phyloP scores from a whole-genome alignment of 2,329 filamentous ascomycete species.

The Fusarium anguioides region DNA sequence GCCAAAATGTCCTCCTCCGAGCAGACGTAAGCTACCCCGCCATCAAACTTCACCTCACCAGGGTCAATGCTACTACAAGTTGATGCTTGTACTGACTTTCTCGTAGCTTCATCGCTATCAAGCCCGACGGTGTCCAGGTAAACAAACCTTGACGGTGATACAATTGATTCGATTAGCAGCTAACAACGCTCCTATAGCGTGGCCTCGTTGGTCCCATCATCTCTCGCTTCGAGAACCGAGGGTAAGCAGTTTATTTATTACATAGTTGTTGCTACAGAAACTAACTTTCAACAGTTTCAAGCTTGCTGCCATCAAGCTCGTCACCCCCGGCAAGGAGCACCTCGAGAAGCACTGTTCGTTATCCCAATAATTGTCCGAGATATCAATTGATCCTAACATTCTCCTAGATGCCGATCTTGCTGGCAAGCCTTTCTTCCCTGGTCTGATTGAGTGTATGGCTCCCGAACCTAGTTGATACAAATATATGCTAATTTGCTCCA shows the following conservation, averaged over 20 bases:
- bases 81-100: conserved; percentile 41
- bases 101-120: conserved; percentile 98
- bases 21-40: conserved; percentile 79
- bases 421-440: conserved; percentile 96
- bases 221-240: conserved; percentile 96
- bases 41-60: conserved; percentile 31
- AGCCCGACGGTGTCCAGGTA: conserved; percentile 99
- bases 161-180: conserved; percentile 1
- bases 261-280: conserved; percentile 6
- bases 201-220: conserved; percentile 98
- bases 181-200: conserved; percentile 69
- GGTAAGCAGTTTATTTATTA: conserved; percentile 62
- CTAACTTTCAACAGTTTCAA: conserved; percentile 77
- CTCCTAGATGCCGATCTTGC: conserved; percentile 81
- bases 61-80: conserved; percentile 36
- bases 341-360: conserved; percentile 92
- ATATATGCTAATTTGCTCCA: conserved; percentile 51
- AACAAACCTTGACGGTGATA: conserved; percentile 39
- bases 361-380: conserved; percentile 5
- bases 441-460: conserved; percentile 86
- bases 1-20: conserved; percentile 77
- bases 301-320: conserved; percentile 97
- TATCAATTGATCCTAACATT: conserved; percentile 45
- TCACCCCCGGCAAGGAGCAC: conserved; percentile 89
- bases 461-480: background rate